Conservation (phyloP, 2,329 filamentous ascomycete species). For the Neonectria coccinea region DNA sequence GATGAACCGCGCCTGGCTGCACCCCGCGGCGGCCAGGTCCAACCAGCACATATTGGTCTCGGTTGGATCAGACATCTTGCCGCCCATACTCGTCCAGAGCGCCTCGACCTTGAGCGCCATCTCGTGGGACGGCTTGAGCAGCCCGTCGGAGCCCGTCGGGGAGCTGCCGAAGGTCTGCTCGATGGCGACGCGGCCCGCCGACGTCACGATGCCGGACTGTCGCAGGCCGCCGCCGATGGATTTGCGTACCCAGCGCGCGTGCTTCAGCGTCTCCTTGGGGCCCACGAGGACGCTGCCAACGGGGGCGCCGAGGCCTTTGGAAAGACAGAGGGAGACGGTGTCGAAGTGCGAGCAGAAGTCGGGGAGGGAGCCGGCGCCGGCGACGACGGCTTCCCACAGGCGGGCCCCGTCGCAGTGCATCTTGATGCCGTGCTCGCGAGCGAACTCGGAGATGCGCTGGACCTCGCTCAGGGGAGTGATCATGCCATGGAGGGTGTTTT, state of each 20-base stretch:
- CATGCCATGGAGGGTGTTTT: conserved; percentile 86
- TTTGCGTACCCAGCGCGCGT: conserved; percentile 68
- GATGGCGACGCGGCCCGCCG: conserved; percentile 77
- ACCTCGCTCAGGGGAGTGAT: conserved; percentile 82
- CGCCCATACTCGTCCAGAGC: conserved; percentile 78
- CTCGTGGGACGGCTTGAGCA: conserved; percentile 69
- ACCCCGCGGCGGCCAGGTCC: conserved; percentile 72
- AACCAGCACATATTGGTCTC: conserved; percentile 96
- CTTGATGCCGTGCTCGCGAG: conserved; percentile 70
- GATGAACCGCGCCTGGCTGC: conserved; percentile 53
- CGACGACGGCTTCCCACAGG: conserved; percentile 83
- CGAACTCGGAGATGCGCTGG: conserved; percentile 77
- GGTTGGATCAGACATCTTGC: conserved; percentile 74
- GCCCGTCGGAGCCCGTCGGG: conserved; percentile 61
- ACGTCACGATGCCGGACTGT: conserved; percentile 78
- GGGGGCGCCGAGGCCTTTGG: conserved; percentile 84
- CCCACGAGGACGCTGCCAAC: conserved; percentile 82
- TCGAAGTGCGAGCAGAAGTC: conserved; percentile 79
- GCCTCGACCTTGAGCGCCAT: conserved; percentile 73
- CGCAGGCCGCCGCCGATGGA: conserved; percentile 80
- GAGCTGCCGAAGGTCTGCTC: conserved; percentile 57
- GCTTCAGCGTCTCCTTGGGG: conserved; percentile 49
- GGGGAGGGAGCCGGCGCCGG: conserved; percentile 73
- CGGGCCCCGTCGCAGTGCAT: conserved; percentile 85
- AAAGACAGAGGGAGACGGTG: conserved; percentile 81